These are phyloP conservation scores for Furculomyces boomerangus DNA, from an alignment of 371 early-diverging fungal genomes.

Conservation along the genomic window DNA sequence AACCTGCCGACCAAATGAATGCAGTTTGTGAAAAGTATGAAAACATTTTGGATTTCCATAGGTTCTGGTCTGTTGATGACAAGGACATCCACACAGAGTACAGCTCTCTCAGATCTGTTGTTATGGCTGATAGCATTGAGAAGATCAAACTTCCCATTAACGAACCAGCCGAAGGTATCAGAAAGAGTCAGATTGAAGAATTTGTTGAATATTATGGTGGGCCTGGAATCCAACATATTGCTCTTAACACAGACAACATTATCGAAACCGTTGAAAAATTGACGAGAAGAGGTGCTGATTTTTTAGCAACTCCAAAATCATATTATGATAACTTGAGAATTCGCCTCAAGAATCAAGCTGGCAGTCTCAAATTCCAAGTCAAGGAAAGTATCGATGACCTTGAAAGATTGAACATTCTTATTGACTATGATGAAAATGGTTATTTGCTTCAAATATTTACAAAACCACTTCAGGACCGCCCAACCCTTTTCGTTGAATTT, in stretches of 20 bases:
- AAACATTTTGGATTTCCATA: conserved; percentile 79
- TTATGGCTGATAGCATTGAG: conserved; percentile 88
- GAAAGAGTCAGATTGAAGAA: conserved; percentile 93
- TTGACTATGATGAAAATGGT: conserved; percentile 91
- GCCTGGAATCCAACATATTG: conserved; percentile 93
- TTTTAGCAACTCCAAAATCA: conserved; percentile 66
- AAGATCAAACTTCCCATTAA: conserved; percentile 93
- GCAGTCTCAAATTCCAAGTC: conserved; percentile 34
- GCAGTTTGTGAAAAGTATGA: conserved; percentile 71
- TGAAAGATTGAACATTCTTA: conserved; percentile 71
- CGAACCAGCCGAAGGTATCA: conserved; percentile 88
- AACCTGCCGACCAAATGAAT: conserved; percentile 81
- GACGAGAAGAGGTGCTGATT: conserved; percentile 75
- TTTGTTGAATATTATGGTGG: conserved; percentile 89
- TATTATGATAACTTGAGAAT: conserved; percentile 76
- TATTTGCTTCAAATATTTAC: conserved; percentile 90
- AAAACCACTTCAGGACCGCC: conserved; percentile 86
- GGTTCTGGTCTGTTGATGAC: conserved; percentile 98
- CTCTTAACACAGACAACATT: conserved; percentile 74
- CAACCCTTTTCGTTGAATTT: conserved; percentile 89
- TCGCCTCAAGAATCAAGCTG: conserved; percentile 35
- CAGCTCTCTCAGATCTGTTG: conserved; percentile 82
- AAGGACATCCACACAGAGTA: conserved; percentile 89
- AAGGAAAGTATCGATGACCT: conserved; percentile 64
- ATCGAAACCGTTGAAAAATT: conserved; percentile 63